Evolutionary conservation across 2,329 filamentous ascomycete species (phyloP), one percentile per base, ranked within the genome.

Genomic region (Zymoseptoria pseudotritici): DNA sequence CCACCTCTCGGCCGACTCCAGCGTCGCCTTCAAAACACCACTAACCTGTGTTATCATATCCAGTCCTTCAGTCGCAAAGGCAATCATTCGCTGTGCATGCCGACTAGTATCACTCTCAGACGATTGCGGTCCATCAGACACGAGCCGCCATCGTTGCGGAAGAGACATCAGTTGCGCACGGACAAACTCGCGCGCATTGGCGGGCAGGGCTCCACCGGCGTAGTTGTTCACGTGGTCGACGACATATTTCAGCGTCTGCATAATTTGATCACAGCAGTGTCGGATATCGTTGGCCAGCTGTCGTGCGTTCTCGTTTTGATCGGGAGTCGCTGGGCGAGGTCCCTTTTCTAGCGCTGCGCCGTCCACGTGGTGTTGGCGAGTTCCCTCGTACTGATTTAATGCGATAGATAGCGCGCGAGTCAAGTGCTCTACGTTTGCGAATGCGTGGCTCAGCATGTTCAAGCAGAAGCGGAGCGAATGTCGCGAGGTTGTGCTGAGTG

Each of bases 21-120:
- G 88, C 0, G 94, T 97, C 57, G 91, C 89, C 66, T 95, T 90
- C 8, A 97, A 82, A 1, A 97, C 90, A 4, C 87, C 86, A 50
- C 87, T 94, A 55, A 99, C 91, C 73, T 97, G 91, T 0, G 86
- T 83, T 82, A 97, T 91, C 88, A 97, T 96, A 67, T 97, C 91
- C 13, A 97, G 79, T 0, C 92, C 91, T 72, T 97, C 93, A 69
- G 88, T 89, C 6, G 93, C 93, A 56, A 97, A 84, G 1, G 94
- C 85, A 11, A 97, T 78, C 58, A 95, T 91, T 50, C 88, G 83
- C 66, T 91, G 87, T 0, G 90, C 91, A 56, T 78, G 78, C 8
- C 79, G 74, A 10, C 80, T 80, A 19, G 81, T 80, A 51, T 81
- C 79, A 29, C 70, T 72, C 17, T 68, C 71, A n/a, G 61, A 64